Evolutionary conservation across 176 grass and related monocot species (phyloP).

Genomic region (Cymbopogon citratus): DNA sequence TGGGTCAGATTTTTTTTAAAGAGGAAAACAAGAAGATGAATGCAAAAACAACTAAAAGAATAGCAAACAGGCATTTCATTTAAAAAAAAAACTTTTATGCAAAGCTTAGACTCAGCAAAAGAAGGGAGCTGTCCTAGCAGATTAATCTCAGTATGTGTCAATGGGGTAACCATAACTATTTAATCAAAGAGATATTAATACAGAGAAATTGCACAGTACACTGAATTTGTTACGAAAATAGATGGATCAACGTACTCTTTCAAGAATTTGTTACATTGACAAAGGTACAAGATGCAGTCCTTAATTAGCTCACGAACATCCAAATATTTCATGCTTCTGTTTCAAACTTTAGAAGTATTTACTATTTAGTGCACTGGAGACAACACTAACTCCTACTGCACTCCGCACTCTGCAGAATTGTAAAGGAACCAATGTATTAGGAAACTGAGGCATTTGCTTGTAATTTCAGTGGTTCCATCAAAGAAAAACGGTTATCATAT

Average conservation of each 20-base stretch:
- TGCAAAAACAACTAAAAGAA: not conserved
- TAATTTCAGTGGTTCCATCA: not conserved
- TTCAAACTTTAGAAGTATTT: not conserved
- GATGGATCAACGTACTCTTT: not conserved
- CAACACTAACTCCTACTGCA: not conserved
- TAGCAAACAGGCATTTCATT: not conserved
- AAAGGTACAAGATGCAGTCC: not conserved
- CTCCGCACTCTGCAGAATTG: not conserved
- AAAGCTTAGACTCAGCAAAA: slow-evolving; percentile 4
- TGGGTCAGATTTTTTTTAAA: not conserved
- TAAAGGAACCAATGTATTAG: slow-evolving; percentile 10
- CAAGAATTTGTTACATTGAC: not conserved
- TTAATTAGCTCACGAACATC: not conserved
- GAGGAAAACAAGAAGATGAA: not conserved
- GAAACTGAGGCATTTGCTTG: not conserved
- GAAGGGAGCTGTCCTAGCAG: not conserved
- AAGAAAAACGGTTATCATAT: not conserved
- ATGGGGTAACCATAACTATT: not conserved
- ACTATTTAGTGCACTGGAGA: not conserved
- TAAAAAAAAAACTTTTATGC: not conserved
- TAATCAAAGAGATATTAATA: not conserved
- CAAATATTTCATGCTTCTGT: not conserved
- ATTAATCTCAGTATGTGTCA: not conserved
- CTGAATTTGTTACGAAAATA: not conserved
- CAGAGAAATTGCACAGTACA: not conserved